A percentile compares a stretch with the other conserved stretches of the same genome.
Evolutionary conservation across 805 yeast genomes (phyloP).

Genomic region (Candida railenensis): DNA sequence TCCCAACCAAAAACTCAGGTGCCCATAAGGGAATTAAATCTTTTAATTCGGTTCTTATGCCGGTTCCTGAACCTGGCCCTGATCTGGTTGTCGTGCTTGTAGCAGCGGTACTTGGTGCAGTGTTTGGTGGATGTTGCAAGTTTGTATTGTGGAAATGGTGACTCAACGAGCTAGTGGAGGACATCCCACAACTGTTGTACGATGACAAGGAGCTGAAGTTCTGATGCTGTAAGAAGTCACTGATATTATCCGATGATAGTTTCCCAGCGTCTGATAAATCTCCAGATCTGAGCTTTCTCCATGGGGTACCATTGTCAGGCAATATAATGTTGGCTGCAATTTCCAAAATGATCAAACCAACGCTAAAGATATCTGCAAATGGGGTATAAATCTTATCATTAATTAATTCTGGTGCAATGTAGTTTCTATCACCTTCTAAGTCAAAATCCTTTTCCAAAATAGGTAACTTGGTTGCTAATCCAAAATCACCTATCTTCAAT

Average conservation of each 20-base stretch:
- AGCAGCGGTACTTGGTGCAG: not conserved
- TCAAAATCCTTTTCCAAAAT: constrained; percentile 66
- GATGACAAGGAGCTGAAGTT: constrained; percentile 35
- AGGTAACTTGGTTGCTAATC: constrained; percentile 85
- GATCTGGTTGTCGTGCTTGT: constrained; percentile 1
- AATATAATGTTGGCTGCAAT: constrained; percentile 92
- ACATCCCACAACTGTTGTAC: constrained; percentile 20
- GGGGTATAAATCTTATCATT: constrained; percentile 79
- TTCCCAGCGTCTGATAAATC: constrained; percentile 94
- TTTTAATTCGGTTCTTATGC: constrained; percentile 17
- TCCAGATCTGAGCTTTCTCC: constrained; percentile 95
- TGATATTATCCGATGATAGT: constrained; percentile 53
- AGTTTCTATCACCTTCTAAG: constrained; percentile 95
- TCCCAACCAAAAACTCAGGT: constrained; percentile 73
- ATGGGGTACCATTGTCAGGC: constrained; percentile 94
- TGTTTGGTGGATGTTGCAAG: constrained; percentile 4
- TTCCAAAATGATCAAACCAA: constrained; percentile 90
- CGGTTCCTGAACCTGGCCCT: constrained; percentile 3
- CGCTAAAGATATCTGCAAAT: constrained; percentile 93
- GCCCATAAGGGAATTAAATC: constrained; percentile 75
- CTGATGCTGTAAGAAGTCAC: constrained; percentile 40
- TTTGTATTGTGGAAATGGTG: constrained; percentile 5
- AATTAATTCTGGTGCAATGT: constrained; percentile 95
- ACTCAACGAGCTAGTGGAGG: constrained; percentile 7
- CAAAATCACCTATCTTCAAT: constrained; percentile 94